Evolutionary conservation across 306 rosid species (phyloP).

Genomic region (Cajanus cajan): DNA sequence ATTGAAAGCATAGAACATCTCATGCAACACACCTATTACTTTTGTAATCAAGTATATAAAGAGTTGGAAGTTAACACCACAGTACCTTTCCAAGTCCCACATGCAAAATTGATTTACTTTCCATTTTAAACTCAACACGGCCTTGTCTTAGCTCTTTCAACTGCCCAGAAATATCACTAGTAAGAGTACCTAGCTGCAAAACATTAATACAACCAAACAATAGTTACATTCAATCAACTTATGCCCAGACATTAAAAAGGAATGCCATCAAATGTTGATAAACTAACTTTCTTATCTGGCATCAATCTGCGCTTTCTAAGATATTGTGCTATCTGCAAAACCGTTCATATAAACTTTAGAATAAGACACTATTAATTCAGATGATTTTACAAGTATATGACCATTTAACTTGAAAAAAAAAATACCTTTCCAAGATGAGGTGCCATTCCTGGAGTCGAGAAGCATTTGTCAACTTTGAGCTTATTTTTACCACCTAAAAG

Average conservation of each 20-base stretch:
- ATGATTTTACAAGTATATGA: constrained; percentile 16
- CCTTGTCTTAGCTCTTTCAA: constrained; percentile 78
- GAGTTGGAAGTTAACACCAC: constrained; percentile 12
- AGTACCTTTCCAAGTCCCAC: constrained; percentile 92
- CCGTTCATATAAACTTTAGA: constrained; percentile 34
- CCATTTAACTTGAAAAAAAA: constrained; percentile 4
- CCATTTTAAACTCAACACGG: constrained; percentile 91
- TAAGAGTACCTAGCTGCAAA: constrained; percentile 87
- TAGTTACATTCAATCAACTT: constrained; percentile 18
- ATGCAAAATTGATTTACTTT: constrained; percentile 83
- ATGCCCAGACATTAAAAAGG: constrained; percentile 16
- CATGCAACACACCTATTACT: neutral
- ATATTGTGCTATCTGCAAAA: constrained; percentile 81
- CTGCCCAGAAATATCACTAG: constrained; percentile 84
- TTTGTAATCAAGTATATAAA: constrained; percentile 17
- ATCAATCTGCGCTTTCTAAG: constrained; percentile 92
- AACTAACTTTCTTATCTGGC: constrained; percentile 95
- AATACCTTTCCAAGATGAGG: constrained; percentile 86
- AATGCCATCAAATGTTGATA: constrained; percentile 21
- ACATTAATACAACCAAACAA: constrained; percentile 34
- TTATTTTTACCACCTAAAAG: constrained; percentile 67
- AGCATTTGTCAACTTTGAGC: constrained; percentile 94
- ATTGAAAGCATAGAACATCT: constrained; percentile 12
- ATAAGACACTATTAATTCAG: constrained; percentile 17
- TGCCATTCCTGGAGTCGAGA: constrained; percentile 96